Evolutionary conservation across 2,329 filamentous ascomycete genomes (phyloP), one percentile per base, ranked within the genome.

Genomic region (Coleophoma cylindrospora): DNA sequence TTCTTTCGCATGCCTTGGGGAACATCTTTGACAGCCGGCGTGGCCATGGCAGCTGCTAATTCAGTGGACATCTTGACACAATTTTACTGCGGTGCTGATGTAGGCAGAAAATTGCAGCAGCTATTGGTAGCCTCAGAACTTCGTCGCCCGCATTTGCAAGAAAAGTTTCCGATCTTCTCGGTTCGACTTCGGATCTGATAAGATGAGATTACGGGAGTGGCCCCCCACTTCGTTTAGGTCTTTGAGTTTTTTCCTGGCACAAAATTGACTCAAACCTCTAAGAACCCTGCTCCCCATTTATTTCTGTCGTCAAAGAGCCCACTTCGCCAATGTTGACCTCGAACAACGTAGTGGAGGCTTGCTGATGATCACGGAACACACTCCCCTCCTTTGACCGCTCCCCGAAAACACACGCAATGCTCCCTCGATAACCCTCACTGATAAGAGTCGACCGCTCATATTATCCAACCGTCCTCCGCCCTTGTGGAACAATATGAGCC

Each of bases 1-100:
- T 95, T 96, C 69, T 86, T 87, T 61, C 89, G 87, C 79, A 94
- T 86, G 56, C 85, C 89, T 45, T 55, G 54, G 19, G 56, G 34
- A 27, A 43, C 47, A 37, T 46, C 40, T 44, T 33, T 37, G 8
- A 21, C 50, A 13, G 9, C 40, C 22, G 43, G 41, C n/a, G 48
- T 14, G 7, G 50, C 53, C 22, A 38, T 40, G 13, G 43, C 13
- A 33, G 44, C 44, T 50, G 52, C 50, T 15, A 56, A 43, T 53
- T 59, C 57, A 46, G 56, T 51, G 21, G 61, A 62, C 60, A 61
- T 63, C 8, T n/a, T 57, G 15, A 37, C 22, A 36, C 27, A 38
- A 38, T 2, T 38, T n/a, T 8, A 27, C 27, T 27, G 27, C 38
- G 27, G 27, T 27, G 27, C 27, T 27, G 27, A 10, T 27, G 27